Base-by-base conservation (phyloP, 208 protist genomes). In the Crithidia mellificae region DNA sequence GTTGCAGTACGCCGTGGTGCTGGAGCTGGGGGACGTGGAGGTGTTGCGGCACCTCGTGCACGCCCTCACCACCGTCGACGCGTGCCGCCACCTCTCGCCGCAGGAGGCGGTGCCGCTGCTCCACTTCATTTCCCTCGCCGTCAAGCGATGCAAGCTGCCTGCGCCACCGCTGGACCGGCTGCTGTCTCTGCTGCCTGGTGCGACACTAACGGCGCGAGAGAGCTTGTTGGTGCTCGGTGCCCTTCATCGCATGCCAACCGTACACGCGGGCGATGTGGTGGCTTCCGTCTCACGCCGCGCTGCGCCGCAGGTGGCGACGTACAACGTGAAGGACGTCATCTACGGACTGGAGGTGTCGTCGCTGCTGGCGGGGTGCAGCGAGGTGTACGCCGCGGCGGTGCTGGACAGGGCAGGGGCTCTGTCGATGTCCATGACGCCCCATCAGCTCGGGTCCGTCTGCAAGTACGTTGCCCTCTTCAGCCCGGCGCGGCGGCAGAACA, bases 381-480 rank as follows among this genome's bases (percentile, higher is more conserved):
- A 83, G 32, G 41, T 64, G 15, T 96, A 84, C 56, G 75, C 74
- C 34, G 74, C 63, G 0, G 81, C 83, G 17, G 67, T 88, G 44
- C 66, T 96, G 30, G 46, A 75, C 30, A 84, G 81, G 8, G 87
- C 84, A 43, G 70, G 71, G 6, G 64, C 27, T 14, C 57, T 93
- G 19, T 51, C 69, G 0, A 72, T 83, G 3, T 20, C 36, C 24
- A 83, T 93, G 76, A 68, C 63, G 2, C 49, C 84, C 1, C 43
- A 59, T 19, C 63, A 89, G 30, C 54, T 96, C 4, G 88, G 88
- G 3, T 71, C 79, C 20, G 73, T 87, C 20, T 88, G 83, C 66
- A 94, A 93, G 76, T 94, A 91, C 63, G 77, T 96, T 15, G 81
- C 76, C 20, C 63, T 88, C 5, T 63, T 96, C 19, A 79, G 85